phyloP scores from a whole-genome alignment of 805 yeast species.

The Wickerhamomyces mucosus region DNA sequence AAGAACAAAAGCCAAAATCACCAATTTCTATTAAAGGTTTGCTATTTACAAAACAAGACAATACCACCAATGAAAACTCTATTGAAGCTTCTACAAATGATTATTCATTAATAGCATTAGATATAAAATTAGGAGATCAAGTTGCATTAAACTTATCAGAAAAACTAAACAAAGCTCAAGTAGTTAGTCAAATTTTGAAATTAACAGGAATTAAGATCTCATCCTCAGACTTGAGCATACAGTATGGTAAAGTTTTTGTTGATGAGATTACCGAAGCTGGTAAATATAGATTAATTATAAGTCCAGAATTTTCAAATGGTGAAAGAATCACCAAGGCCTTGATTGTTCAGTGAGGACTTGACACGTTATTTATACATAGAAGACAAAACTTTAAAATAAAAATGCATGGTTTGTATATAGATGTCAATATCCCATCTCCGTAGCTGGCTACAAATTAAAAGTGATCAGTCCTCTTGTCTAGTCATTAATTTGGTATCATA shows the following conservation, averaged over 20 bases:
- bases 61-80: conserved; percentile 1
- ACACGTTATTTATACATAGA: conserved; percentile 3
- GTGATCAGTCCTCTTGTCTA: too few species aligned
- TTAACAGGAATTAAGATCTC: conserved; percentile 12
- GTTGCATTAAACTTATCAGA: too few species aligned
- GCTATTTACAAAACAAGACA: conserved; percentile 12
- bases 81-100: conserved; percentile 4
- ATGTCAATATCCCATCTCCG: too few species aligned
- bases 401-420: too few species aligned
- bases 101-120: conserved; percentile 17
- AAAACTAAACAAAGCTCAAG: conserved; percentile 8
- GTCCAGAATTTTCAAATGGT: conserved; percentile 7
- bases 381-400: too few species aligned
- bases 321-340: conserved; percentile 9
- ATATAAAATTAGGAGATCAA: conserved; percentile 13
- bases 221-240: conserved; percentile 8
- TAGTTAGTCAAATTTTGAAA: conserved; percentile 7
- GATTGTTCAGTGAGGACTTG: conserved; percentile 6
- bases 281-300: conserved; percentile 11
- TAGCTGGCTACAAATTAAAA: too few species aligned
- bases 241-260: conserved; percentile 1
- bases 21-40: conserved; percentile 15
- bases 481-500: too few species aligned
- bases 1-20: conserved; percentile 2
- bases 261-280: conserved; percentile 11